A percentile compares a stretch with the other conserved stretches of the same genome.
These are phyloP conservation scores for Sporothrix pseudoabietina DNA, from an alignment of 2,329 filamentous ascomycete species.

Conservation along the genomic window DNA sequence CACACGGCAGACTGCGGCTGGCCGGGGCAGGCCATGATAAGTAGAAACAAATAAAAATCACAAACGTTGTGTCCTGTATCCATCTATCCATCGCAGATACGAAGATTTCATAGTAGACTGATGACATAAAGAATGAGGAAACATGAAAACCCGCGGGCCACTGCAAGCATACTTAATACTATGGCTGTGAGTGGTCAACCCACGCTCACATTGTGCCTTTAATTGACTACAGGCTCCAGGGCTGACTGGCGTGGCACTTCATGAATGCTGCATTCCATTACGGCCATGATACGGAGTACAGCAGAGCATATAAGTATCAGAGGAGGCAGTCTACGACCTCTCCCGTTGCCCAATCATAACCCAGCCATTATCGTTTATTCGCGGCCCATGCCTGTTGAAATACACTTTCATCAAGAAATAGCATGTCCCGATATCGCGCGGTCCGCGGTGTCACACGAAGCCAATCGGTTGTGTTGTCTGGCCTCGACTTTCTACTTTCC, in stretches of 20 bases:
- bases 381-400: too few relatives aligned
- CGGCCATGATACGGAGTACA: too few relatives aligned
- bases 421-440: neutral
- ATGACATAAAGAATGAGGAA: too few relatives aligned
- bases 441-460: neutral
- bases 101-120: too few relatives aligned
- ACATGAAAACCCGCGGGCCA: too few relatives aligned
- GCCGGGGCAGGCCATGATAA: neutral
- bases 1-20: neutral
- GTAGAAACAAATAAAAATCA: neutral
- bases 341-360: neutral
- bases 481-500: neutral
- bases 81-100: too few relatives aligned
- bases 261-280: neutral
- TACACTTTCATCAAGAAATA: neutral
- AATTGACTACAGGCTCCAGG: neutral
- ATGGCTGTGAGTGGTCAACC: neutral
- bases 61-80: too few relatives aligned
- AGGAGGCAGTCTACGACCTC: neutral
- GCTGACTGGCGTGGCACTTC: neutral
- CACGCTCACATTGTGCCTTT: neutral
- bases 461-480: neutral
- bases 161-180: neutral
- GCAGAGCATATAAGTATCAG: too few relatives aligned
- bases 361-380: neutral